These are phyloP conservation scores for Russula olivacea DNA, from an alignment of 768 basidiomycete species.

Conservation along the genomic window DNA sequence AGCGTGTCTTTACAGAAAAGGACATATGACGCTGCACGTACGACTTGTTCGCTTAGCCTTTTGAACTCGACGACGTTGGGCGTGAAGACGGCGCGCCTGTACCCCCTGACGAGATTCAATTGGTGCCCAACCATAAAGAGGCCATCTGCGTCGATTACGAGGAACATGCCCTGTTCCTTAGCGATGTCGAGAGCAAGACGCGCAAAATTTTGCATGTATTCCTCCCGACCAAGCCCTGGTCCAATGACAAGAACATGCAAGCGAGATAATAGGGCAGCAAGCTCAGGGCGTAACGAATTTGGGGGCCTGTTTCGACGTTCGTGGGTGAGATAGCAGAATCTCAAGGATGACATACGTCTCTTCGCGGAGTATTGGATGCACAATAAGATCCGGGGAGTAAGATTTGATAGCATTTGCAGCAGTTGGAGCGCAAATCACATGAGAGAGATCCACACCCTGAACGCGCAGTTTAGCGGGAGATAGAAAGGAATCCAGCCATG, in stretches of 20 bases:
- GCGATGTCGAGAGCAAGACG: slow-evolving; percentile 72
- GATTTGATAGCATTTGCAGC: slow-evolving; percentile 94
- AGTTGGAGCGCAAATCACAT: slow-evolving; percentile 93
- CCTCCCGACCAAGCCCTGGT: slow-evolving; percentile 87
- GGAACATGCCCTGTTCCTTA: slow-evolving; percentile 62
- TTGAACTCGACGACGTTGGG: slow-evolving; percentile 94
- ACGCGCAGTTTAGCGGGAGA: not conserved
- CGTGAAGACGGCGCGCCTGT: slow-evolving; percentile 82
- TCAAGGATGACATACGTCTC: slow-evolving; percentile 46
- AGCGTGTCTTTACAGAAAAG: not conserved
- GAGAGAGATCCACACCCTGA: slow-evolving; percentile 89
- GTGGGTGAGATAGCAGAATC: not conserved
- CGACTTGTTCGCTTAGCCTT: slow-evolving; percentile 69
- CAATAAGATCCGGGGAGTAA: slow-evolving; percentile 95
- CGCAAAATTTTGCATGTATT: slow-evolving; percentile 84
- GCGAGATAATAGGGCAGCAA: slow-evolving; percentile 69
- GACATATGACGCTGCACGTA: slow-evolving; percentile 30
- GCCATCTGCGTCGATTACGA: slow-evolving; percentile 94
- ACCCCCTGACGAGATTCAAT: slow-evolving; percentile 68
- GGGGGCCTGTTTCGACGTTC: slow-evolving; percentile 36
- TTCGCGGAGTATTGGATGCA: slow-evolving; percentile 83
- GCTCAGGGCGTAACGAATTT: slow-evolving; percentile 43
- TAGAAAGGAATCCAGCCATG: not conserved
- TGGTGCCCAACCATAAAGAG: slow-evolving; percentile 79
- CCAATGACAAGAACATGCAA: slow-evolving; percentile 92